A percentile compares a stretch with the other conserved stretches of the same genome.
These are phyloP conservation scores for Viridothelium virens DNA, from an alignment of 495 filamentous ascomycete species.

Conservation along the genomic window DNA sequence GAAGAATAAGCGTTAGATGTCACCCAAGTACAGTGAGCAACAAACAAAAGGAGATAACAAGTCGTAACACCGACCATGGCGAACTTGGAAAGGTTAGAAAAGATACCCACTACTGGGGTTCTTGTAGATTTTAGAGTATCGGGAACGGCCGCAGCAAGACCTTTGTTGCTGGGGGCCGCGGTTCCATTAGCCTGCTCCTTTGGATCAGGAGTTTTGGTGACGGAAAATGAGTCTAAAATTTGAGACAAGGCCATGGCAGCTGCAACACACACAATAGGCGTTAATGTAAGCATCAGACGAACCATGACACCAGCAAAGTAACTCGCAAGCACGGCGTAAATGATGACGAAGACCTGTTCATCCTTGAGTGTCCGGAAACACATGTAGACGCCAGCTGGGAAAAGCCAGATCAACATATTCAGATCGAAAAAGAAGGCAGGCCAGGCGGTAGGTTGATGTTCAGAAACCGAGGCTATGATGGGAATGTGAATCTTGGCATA, in stretches of 20 bases:
- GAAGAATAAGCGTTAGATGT: slow-evolving; percentile 98
- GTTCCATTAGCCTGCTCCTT: slow-evolving; percentile 38
- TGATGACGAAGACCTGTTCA: slow-evolving; percentile 97
- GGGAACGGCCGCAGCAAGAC: slow-evolving; percentile 32
- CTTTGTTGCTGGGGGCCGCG: slow-evolving; percentile 32
- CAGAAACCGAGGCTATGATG: slow-evolving; percentile 98
- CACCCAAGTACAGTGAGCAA: slow-evolving; percentile 98
- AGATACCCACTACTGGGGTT: slow-evolving; percentile 73
- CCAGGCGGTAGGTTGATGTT: slow-evolving; percentile 99
- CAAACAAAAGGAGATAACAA: slow-evolving; percentile 82
- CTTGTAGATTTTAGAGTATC: slow-evolving; percentile 59
- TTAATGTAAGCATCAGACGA: slow-evolving; percentile 93
- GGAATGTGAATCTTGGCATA: slow-evolving; percentile 99
- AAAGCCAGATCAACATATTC: slow-evolving; percentile 97
- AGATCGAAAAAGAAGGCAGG: slow-evolving; percentile 99
- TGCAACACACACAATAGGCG: slow-evolving; percentile 91
- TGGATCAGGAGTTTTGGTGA: slow-evolving; percentile 31
- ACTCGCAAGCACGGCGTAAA: slow-evolving; percentile 88
- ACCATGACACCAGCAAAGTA: slow-evolving; percentile 99
- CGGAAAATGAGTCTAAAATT: slow-evolving; percentile 80
- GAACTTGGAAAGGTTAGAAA: slow-evolving; percentile 68
- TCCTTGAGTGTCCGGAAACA: slow-evolving; percentile 90
- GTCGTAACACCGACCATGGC: slow-evolving; percentile 62
- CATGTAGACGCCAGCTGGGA: slow-evolving; percentile 97
- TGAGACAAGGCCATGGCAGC: slow-evolving; percentile 84